These are phyloP conservation scores for Eucalyptus melliodora DNA, from an alignment of 345 rosid genomes.

Conservation along the genomic window DNA sequence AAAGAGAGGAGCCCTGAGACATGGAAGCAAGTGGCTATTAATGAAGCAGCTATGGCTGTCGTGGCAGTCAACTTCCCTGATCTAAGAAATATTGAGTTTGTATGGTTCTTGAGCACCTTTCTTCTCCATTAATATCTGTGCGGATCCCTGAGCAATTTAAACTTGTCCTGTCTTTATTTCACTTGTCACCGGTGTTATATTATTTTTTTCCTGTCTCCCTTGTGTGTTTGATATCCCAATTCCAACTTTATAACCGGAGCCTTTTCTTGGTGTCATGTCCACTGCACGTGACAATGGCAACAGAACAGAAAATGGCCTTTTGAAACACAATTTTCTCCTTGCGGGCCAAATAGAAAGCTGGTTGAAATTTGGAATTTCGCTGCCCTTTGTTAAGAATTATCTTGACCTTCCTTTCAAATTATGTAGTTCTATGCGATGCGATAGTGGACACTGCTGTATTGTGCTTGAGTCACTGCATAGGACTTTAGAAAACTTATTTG, in stretches of 20 bases:
- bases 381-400: background rate
- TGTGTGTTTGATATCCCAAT: background rate
- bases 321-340: background rate
- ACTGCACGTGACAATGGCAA: background rate
- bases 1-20: conserved; percentile 68
- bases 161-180: background rate
- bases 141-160: background rate
- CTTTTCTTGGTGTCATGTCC: background rate
- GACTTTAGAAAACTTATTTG: background rate
- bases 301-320: background rate
- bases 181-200: background rate
- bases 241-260: background rate
- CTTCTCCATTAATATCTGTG: background rate
- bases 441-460: background rate
- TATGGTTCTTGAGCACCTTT: conserved; percentile 20
- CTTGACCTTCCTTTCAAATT: background rate
- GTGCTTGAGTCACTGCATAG: background rate
- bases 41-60: conserved; percentile 95
- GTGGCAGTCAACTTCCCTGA: conserved; percentile 92
- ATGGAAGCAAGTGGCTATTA: conserved; percentile 86
- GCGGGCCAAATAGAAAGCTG: background rate
- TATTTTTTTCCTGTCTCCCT: background rate
- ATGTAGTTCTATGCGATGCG: background rate
- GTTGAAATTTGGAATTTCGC: background rate
- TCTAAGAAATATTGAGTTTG: conserved; percentile 76